Evolutionary conservation across 805 yeast genomes (phyloP), one percentile per base, ranked within the genome.

Genomic region (Lachancea meyersii): DNA sequence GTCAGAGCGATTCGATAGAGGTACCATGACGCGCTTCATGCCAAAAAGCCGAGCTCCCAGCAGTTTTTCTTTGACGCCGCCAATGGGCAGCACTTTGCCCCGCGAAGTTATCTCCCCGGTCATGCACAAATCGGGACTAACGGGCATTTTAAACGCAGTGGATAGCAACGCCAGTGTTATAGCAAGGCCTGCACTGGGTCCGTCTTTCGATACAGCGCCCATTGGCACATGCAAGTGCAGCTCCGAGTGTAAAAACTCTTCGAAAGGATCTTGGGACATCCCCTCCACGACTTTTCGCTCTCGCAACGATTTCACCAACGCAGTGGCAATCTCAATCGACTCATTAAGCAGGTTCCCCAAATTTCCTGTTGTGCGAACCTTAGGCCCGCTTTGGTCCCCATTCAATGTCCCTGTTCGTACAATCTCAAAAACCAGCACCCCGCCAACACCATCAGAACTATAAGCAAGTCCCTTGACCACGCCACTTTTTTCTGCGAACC

Each of bases 381-480:
- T 68, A 52, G 52, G 72, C 48, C 51, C 61, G 45, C 20, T 63
- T 5, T 68, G 69, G 16, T 48, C 48, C 9, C 20, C 22, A 18
- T 57, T 58, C 23, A 70, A 69, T 5, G 57, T 50, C 10, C 57
- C 61, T 5, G 63, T 53, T 13, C 81, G 78, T 30, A 85, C 76
- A 53, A 87, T 77, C 58, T 88, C 96, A 59, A 88, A 84, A 13
- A 81, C 76, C 40, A 88, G 67, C 1, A 85, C 78, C 1, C 91
- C 81, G 0, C 96, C 96, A 4, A 83, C 78, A 1, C 96, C 96
- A 53, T 82, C 85, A 2, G 87, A 78, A 65, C 84, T 86, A 61
- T 87, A 88, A 1, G 95, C 86, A 46, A 88, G 67, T 0, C 96
- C 97, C 58, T 86, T 86, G 9, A 86, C 96, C 6, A 86, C 74